Evolutionary conservation across 495 filamentous ascomycete species (phyloP), one percentile per base, ranked within the genome.

Genomic region (Hypoxylon lenormandii): DNA sequence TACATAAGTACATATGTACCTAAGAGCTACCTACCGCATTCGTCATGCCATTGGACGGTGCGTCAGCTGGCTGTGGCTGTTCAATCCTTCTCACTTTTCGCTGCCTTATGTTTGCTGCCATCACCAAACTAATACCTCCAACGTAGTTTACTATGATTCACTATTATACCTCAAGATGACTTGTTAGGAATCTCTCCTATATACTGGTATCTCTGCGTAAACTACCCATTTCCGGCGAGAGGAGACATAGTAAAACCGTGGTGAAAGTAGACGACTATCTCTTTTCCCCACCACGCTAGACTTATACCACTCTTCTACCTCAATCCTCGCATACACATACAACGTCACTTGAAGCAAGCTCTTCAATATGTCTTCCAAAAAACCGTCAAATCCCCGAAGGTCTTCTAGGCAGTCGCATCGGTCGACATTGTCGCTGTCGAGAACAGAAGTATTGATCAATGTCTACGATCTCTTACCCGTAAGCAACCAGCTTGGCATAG

Each of bases 391-490:
- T 10, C 74, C 79, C 30, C 59, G 59, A 28, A 70, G 68, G 45
- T 43, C 68, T 3, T 74, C 72, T 10, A 76, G 76, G 65, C 74
- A 79, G 43, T 82, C 84, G 13, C 86, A 86, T 61, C 78, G 87
- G 26, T 84, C 84, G 33, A 89, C 86, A 4, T 70, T 85, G 42
- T 87, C 87, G 2, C 72, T 88, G 30, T 85, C 86, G 52, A 90
- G 89, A 66, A 93, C 89, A 8, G 86, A 91, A 72, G 83, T 94
- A 10, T 67, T 85, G n/a, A 92, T 94, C 72, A 88, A 93, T 72
- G 88, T 92, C 70, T 94, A 94, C 74, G 91, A 94, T 73, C 81
- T 92, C 7, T 81, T 93, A 21, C 89, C 90, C 11, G 88, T 91
- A 82, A 68, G 84, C 69, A 50, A 42, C 43, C 48, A 36, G 5